Evolutionary conservation across 495 filamentous ascomycete genomes (phyloP).

Genomic region (Bacidia gigantensis): DNA sequence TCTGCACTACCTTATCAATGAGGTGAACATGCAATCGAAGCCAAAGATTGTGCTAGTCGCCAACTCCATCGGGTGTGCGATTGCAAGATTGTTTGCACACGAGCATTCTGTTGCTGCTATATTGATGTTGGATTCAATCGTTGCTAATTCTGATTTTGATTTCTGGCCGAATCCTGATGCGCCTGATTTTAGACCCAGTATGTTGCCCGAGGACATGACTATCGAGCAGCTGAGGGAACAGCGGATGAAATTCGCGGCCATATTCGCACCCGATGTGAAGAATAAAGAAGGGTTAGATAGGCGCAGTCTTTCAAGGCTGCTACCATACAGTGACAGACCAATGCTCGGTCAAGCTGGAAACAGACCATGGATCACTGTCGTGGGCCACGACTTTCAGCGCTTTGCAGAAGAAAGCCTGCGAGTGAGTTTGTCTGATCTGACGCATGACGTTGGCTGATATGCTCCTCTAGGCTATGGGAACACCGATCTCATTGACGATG

Average conservation of each 20-base stretch:
- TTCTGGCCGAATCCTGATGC: constrained; percentile 47
- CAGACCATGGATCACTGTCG: constrained; percentile 37
- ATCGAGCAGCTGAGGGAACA: constrained; percentile 32
- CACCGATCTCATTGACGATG: constrained; percentile 32
- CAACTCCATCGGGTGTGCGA: constrained; percentile 46
- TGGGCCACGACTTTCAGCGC: constrained; percentile 45
- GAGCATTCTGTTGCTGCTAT: constrained; percentile 34
- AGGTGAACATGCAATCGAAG: constrained; percentile 21
- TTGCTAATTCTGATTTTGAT: constrained; percentile 47
- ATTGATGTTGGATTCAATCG: constrained; percentile 47
- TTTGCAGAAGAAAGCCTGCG: constrained; percentile 39
- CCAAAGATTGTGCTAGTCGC: constrained; percentile 34
- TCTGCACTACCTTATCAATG: constrained; percentile 35
- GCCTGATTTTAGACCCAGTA: constrained; percentile 28
- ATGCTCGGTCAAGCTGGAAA: constrained; percentile 27
- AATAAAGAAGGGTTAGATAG: constrained; percentile 45
- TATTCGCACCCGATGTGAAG: constrained; percentile 40
- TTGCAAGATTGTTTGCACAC: constrained; percentile 42
- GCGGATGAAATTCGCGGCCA: constrained; percentile 24
- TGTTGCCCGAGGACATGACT: constrained; percentile 31
- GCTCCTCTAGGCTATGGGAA: constrained; percentile 20
- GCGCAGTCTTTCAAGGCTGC: constrained; percentile 30
- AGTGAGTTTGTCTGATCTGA: constrained; percentile 18
- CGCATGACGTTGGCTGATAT: constrained; percentile 3
- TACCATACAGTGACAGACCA: constrained; percentile 38